Conservation (phyloP, 1,284 basidiomycete species). For the Cronartium quercuum region DNA sequence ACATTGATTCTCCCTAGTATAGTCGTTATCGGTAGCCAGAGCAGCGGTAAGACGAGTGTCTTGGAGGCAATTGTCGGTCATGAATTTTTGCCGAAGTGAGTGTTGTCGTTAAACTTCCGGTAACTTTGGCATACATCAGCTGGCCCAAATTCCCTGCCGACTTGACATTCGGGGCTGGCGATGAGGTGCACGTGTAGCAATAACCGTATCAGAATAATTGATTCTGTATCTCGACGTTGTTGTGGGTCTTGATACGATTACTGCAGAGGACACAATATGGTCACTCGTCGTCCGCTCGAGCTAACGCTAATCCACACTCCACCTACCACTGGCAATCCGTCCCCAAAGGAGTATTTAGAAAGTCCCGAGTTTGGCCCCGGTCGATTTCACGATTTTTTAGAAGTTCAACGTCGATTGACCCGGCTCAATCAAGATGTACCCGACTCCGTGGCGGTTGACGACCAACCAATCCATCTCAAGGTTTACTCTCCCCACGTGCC, state of each 20-base stretch:
- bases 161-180: neutral
- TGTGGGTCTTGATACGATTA: neutral
- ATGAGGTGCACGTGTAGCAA: neutral
- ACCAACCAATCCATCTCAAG: constrained; percentile 89
- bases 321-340: constrained; percentile 54
- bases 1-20: constrained; percentile 90
- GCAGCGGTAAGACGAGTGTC: constrained; percentile 94
- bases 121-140: neutral
- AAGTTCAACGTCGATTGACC: constrained; percentile 84
- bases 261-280: constrained; percentile 93
- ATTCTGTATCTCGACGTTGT: neutral
- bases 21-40: constrained; percentile 96
- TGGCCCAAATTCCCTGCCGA: neutral
- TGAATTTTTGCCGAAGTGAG: constrained; percentile 94
- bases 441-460: constrained; percentile 77
- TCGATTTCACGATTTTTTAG: constrained; percentile 78
- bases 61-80: constrained; percentile 96
- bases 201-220: constrained; percentile 12
- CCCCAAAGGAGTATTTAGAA: constrained; percentile 80
- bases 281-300: constrained; percentile 94
- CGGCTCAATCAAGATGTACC: constrained; percentile 94
- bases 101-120: constrained; percentile 45
- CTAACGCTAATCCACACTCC: constrained; percentile 92
- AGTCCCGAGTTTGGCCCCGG: constrained; percentile 84
- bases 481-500: constrained; percentile 94